Conservation (phyloP, 495 filamentous ascomycete species). For the Cudoniella acicularis region DNA sequence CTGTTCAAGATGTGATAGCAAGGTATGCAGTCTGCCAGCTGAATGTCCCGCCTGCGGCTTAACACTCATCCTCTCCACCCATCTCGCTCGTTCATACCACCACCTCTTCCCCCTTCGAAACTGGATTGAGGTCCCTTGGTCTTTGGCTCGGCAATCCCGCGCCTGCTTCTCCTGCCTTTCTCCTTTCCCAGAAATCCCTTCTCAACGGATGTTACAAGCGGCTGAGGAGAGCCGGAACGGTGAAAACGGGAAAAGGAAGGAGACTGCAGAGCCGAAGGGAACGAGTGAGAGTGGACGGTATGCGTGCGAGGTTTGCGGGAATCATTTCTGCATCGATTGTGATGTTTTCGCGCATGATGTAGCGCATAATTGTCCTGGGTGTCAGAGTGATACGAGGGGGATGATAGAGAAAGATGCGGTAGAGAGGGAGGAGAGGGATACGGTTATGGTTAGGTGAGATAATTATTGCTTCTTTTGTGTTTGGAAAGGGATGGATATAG, state of each 20-base stretch:
- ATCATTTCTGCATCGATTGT: constrained; percentile 97
- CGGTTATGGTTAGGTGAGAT: constrained; percentile 3
- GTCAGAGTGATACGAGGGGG: constrained; percentile 58
- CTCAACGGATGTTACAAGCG: too few relatives aligned
- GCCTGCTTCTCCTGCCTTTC: constrained; percentile 54
- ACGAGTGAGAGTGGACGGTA: constrained; percentile 87
- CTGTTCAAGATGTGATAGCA: constrained; percentile 83
- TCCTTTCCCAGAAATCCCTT: constrained; percentile 50
- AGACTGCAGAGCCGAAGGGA: constrained; percentile 42
- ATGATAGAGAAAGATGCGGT: constrained; percentile 3
- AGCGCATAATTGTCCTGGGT: constrained; percentile 93
- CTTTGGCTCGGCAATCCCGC: constrained; percentile 47
- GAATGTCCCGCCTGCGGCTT: constrained; percentile 89
- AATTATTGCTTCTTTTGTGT: too few relatives aligned
- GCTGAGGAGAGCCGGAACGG: background rate
- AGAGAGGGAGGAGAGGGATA: background rate
- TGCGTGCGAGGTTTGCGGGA: constrained; percentile 74
- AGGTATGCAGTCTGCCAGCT: constrained; percentile 88
- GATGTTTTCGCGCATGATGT: constrained; percentile 92
- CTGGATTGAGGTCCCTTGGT: constrained; percentile 88
- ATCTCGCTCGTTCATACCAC: constrained; percentile 91
- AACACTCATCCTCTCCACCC: constrained; percentile 93
- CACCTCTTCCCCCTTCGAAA: constrained; percentile 90
- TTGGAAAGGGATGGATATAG: too few relatives aligned
- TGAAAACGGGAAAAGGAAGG: background rate